phyloP scores from a whole-genome alignment of 2,329 filamentous ascomycete genomes.

The Diaporthe eres region DNA sequence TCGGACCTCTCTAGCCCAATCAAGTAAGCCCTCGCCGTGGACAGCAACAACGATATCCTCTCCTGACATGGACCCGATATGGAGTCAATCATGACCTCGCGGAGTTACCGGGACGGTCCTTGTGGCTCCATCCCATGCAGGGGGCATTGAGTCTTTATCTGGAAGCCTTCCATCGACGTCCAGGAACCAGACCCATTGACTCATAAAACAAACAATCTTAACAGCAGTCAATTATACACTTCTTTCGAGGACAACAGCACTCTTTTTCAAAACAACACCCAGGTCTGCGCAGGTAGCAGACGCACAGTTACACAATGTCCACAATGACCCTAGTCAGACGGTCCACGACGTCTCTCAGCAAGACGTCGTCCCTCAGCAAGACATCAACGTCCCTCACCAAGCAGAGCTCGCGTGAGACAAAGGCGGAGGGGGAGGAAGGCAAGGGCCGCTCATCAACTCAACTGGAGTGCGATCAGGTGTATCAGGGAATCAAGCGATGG shows the following conservation, averaged over 20 bases:
- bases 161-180: not conserved
- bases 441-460: conserved; percentile 22
- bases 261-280: conserved; percentile 34
- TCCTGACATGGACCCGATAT: conserved; percentile 2
- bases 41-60: conserved; percentile 11
- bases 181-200: not conserved
- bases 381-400: conserved; percentile 19
- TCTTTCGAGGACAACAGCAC: conserved; percentile 29
- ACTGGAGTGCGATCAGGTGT: conserved; percentile 40
- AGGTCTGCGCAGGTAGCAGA: conserved; percentile 32
- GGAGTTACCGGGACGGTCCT: conserved; percentile 29
- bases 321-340: conserved; percentile 13
- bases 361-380: not conserved
- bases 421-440: not conserved
- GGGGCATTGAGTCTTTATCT: conserved; percentile 28
- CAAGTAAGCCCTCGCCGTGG: conserved; percentile 1
- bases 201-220: conserved; percentile 17
- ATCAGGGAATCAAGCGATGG: conserved; percentile 40
- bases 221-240: conserved; percentile 1
- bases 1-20: conserved; percentile 24
- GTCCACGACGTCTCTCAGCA: conserved; percentile 8
- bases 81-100: conserved; percentile 12
- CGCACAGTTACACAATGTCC: conserved; percentile 13
- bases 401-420: conserved; percentile 19
- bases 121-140: conserved; percentile 32